Evolutionary conservation across 2,329 filamentous ascomycete species (phyloP).

Genomic region (Macrophomina pseudophaseolina): DNA sequence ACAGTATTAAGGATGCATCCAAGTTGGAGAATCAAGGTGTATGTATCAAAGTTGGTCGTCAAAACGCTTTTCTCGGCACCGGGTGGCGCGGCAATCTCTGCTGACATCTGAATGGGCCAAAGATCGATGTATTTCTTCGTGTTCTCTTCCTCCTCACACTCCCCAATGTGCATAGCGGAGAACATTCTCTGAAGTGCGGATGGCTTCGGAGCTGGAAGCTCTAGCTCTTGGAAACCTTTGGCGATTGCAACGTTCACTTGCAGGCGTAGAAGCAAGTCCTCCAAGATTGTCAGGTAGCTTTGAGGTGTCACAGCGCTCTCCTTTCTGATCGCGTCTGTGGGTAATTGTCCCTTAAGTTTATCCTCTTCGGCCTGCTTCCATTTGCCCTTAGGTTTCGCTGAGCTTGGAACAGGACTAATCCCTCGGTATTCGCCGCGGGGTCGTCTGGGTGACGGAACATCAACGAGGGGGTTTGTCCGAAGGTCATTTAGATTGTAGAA

Average conservation of each 20-base stretch:
- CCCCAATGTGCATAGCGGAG: conserved; percentile 34
- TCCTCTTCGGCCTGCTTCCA: conserved; percentile 58
- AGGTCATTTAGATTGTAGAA: conserved; percentile 83
- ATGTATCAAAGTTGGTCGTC: conserved; percentile 91
- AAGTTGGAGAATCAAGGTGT: conserved; percentile 83
- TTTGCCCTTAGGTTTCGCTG: conserved; percentile 30
- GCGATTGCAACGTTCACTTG: conserved; percentile 85
- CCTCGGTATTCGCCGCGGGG: conserved; percentile 36
- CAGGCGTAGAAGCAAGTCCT: conserved; percentile 77
- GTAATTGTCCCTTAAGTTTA: conserved; percentile 63
- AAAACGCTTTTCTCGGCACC: conserved; percentile 63
- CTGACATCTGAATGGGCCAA: conserved; percentile 94
- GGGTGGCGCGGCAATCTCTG: conserved; percentile 66
- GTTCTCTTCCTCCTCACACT: conserved; percentile 55
- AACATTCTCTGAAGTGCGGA: conserved; percentile 36
- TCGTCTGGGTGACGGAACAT: conserved; percentile 56
- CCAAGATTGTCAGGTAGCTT: conserved; percentile 81
- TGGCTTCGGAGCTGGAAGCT: conserved; percentile 62
- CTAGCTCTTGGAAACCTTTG: conserved; percentile 77
- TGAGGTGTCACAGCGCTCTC: conserved; percentile 72
- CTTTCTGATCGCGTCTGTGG: conserved; percentile 71
- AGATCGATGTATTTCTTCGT: conserved; percentile 82
- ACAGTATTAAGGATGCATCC: conserved; percentile 85
- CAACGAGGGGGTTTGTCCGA: conserved; percentile 63
- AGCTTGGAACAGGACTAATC: not conserved